These are phyloP conservation scores for Blepharisma japonicum DNA, from an alignment of 73 alveolate genomes.

Conservation along the genomic window DNA sequence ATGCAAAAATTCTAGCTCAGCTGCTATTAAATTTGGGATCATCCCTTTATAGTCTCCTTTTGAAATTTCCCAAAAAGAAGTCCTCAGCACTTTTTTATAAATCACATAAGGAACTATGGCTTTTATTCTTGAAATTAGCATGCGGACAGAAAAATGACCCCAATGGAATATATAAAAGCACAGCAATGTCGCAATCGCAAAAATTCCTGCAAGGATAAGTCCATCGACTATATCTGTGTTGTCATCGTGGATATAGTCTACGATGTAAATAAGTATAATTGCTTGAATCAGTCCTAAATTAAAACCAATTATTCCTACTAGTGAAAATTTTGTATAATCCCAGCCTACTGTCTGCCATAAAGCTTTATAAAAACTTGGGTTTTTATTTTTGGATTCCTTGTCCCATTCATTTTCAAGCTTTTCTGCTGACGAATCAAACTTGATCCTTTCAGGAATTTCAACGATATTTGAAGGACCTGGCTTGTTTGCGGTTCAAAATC, in stretches of 20 bases:
- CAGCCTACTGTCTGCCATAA: not conserved
- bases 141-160: too few species aligned
- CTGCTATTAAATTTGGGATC: not conserved
- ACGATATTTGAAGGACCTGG: not conserved
- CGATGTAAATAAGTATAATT: not conserved
- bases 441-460: not conserved
- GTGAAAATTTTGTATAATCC: not conserved
- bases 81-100: not conserved
- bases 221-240: not conserved
- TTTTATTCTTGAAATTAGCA: not conserved
- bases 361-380: not conserved
- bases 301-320: not conserved
- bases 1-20: not conserved
- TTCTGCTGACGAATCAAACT: not conserved
- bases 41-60: not conserved
- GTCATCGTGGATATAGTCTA: not conserved
- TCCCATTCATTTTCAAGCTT: not conserved
- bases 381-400: not conserved
- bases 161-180: not conserved
- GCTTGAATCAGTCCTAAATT: not conserved
- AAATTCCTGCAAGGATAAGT: not conserved
- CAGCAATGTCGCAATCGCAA: not conserved
- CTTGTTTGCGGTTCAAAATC: not conserved
- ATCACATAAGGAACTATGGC: not conserved
- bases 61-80: slow-evolving; percentile 3